These are phyloP conservation scores for Brettanomyces custersianus DNA, from an alignment of 805 yeast genomes.

Conservation along the genomic window DNA sequence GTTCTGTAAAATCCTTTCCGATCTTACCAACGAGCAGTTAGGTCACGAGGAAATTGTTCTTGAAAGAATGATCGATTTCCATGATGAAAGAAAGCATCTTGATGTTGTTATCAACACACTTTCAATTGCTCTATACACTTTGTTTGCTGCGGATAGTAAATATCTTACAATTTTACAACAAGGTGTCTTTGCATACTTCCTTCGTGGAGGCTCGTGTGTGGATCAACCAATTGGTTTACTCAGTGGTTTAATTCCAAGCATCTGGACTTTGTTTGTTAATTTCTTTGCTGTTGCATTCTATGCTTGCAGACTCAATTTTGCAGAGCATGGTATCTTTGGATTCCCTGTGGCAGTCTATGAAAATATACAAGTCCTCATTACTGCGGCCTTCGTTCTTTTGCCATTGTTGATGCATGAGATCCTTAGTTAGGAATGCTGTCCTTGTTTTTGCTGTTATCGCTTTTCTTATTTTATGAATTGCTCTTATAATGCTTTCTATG, in stretches of 20 bases:
- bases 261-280: conserved; percentile 68
- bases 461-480: no score
- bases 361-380: conserved; percentile 54
- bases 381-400: conserved; percentile 71
- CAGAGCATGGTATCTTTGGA: conserved; percentile 52
- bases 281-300: conserved; percentile 88
- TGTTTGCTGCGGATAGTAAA: conserved; percentile 78
- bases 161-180: conserved; percentile 62
- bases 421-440: conserved; percentile 13
- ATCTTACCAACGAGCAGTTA: conserved; percentile 45
- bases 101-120: conserved; percentile 84
- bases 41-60: conserved; percentile 47
- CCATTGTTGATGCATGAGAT: conserved; percentile 49
- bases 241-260: conserved; percentile 73
- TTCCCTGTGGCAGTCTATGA: conserved; percentile 67
- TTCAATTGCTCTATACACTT: conserved; percentile 79
- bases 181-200: conserved; percentile 86
- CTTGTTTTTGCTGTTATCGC: no score
- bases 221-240: conserved; percentile 74
- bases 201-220: conserved; percentile 74
- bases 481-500: no score
- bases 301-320: conserved; percentile 62
- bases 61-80: conserved; percentile 57
- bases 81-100: conserved; percentile 64
- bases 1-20: conserved; percentile 53